These are phyloP conservation scores for Candida piceae DNA, from an alignment of 805 yeast genomes.

Conservation along the genomic window DNA sequence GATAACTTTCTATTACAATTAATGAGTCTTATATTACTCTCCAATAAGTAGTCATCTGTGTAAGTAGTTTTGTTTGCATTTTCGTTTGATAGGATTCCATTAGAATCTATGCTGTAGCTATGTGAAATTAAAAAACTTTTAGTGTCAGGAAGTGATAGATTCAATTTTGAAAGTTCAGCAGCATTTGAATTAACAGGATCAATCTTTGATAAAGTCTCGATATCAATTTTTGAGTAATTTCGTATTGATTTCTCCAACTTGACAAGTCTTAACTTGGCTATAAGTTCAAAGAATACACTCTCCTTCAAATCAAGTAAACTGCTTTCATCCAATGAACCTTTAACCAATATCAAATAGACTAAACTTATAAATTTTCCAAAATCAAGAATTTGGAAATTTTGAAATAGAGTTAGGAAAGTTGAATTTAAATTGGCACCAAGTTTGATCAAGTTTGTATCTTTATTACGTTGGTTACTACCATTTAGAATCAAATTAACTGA, in stretches of 20 bases:
- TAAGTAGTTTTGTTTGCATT: not conserved
- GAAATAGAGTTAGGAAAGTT: conserved; percentile 9
- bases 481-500: conserved; percentile 13
- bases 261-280: conserved; percentile 7
- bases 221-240: conserved; percentile 4
- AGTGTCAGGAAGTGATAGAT: conserved; percentile 5
- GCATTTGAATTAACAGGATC: conserved; percentile 5
- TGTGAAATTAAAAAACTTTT: conserved; percentile 4
- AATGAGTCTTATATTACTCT: no score
- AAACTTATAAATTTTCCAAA: conserved; percentile 7
- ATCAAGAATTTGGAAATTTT: conserved; percentile 12
- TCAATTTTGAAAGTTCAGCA: not conserved
- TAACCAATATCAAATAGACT: conserved; percentile 4
- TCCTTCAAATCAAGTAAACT: conserved; percentile 3
- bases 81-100: conserved; percentile 1
- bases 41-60: not conserved
- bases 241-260: conserved; percentile 5
- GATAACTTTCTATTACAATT: no score
- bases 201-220: conserved; percentile 1
- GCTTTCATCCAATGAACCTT: not conserved
- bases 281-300: conserved; percentile 7
- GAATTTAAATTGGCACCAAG: conserved; percentile 7
- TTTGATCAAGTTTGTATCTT: conserved; percentile 11
- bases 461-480: conserved; percentile 2
- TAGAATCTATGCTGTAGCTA: not conserved